Conservation (phyloP, 306 rosid genomes). For the Corylus avellana region DNA sequence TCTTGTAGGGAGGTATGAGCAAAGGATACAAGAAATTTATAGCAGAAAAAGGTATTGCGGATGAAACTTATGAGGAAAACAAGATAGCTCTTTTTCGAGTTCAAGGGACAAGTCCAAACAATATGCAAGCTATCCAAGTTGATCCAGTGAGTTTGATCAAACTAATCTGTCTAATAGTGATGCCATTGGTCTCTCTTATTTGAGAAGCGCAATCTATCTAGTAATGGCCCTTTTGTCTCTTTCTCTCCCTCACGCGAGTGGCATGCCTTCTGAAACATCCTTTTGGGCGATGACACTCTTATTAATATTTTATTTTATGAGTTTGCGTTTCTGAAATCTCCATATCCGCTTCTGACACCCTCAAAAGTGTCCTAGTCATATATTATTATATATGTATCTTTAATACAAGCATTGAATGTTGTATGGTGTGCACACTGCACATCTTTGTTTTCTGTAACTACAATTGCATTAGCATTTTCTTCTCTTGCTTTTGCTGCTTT, state of each 20-base stretch:
- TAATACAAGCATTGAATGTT: neutral
- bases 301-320: neutral
- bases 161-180: neutral
- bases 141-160: slow-evolving; percentile 58
- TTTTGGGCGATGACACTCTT: neutral
- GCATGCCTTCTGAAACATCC: neutral
- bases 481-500: neutral
- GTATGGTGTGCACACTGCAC: neutral
- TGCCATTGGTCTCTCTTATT: neutral
- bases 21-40: slow-evolving; percentile 57
- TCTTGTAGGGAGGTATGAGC: slow-evolving; percentile 80
- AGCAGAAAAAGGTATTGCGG: slow-evolving; percentile 54
- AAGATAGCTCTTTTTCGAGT: slow-evolving; percentile 74
- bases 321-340: neutral
- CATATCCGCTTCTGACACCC: neutral
- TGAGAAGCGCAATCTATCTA: slow-evolving; percentile 7
- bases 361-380: neutral
- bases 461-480: slow-evolving; percentile 1
- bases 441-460: neutral
- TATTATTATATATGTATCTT: neutral
- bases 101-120: slow-evolving; percentile 76
- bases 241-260: neutral
- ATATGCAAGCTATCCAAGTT: slow-evolving; percentile 93
- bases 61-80: slow-evolving; percentile 65
- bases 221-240: neutral